A percentile compares a stretch with the other conserved stretches of the same genome.
Evolutionary conservation across 345 rosid species (phyloP).

Genomic region (Hypericum androsaemum): DNA sequence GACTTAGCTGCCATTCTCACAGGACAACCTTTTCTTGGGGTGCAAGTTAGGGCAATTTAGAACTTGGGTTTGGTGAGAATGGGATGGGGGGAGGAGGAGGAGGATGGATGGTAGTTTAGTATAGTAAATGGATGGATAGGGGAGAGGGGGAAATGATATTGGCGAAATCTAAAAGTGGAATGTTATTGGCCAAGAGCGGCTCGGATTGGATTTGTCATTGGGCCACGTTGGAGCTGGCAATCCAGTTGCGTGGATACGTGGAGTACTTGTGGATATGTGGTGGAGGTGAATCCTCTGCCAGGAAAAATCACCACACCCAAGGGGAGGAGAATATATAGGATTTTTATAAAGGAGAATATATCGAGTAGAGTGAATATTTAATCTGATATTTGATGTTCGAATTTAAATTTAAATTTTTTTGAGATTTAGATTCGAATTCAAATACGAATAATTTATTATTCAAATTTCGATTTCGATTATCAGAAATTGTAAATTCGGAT

Average conservation of each 20-base stretch:
- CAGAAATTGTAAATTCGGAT: too few relatives aligned
- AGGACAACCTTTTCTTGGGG: not conserved
- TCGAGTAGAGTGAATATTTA: too few relatives aligned
- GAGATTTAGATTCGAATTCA: too few relatives aligned
- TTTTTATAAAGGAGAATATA: too few relatives aligned
- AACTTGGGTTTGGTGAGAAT: not conserved
- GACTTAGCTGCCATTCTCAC: slow-evolving; percentile 56
- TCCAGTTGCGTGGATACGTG: slow-evolving; percentile 25
- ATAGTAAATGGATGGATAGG: not conserved
- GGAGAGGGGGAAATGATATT: slow-evolving; percentile 9
- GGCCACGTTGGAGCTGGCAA: slow-evolving; percentile 53
- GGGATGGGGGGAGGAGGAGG: too few relatives aligned
- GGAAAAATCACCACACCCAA: not conserved
- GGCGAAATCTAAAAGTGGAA: slow-evolving; percentile 46
- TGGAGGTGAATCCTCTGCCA: slow-evolving; percentile 11
- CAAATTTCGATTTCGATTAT: too few relatives aligned
- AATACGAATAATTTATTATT: too few relatives aligned
- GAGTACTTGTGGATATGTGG: slow-evolving; percentile 25
- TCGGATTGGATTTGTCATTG: slow-evolving; percentile 31
- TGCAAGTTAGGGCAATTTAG: not conserved
- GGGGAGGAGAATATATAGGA: too few relatives aligned
- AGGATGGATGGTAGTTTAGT: slow-evolving; percentile 11
- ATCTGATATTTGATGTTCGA: too few relatives aligned
- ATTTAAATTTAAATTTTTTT: too few relatives aligned
- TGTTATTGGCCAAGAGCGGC: slow-evolving; percentile 43